Evolutionary conservation across 139 green algal genomes (phyloP).

Genomic region (Dunaliella primolecta): DNA sequence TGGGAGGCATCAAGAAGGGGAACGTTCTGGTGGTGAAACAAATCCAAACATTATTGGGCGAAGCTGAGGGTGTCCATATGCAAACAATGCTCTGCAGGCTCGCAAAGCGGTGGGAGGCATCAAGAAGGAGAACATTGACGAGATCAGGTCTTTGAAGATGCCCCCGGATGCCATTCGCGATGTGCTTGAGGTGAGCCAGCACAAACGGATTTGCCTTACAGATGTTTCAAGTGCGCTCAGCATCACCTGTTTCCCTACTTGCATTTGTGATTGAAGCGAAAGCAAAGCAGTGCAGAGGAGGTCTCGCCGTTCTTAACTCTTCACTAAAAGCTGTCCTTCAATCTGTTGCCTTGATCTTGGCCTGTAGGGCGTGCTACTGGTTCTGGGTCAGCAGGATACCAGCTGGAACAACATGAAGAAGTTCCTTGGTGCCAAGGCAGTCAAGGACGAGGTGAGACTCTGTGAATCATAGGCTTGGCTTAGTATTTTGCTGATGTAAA

Average conservation of each 20-base stretch:
- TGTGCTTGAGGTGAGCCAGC: conserved; percentile 57
- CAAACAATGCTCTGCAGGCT: background rate
- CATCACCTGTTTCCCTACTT: background rate
- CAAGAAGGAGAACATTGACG: conserved; percentile 80
- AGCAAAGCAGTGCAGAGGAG: too few relatives aligned
- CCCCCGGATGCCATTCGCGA: conserved; percentile 61
- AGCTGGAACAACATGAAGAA: conserved; percentile 84
- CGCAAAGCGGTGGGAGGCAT: conserved; percentile 42
- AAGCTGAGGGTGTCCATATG: too few relatives aligned
- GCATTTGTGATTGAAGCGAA: too few relatives aligned
- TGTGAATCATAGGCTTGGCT: too few relatives aligned
- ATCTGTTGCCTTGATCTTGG: too few relatives aligned
- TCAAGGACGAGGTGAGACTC: conserved; percentile 34
- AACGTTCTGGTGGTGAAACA: conserved; percentile 82
- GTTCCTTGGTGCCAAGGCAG: conserved; percentile 68
- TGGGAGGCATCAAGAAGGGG: conserved; percentile 70
- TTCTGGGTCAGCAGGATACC: conserved; percentile 77
- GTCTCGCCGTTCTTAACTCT: too few relatives aligned
- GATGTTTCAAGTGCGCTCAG: background rate
- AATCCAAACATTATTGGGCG: too few relatives aligned
- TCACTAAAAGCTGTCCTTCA: too few relatives aligned
- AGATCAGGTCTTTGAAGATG: conserved; percentile 81
- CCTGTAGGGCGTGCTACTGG: conserved; percentile 74
- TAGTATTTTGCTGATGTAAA: too few relatives aligned
- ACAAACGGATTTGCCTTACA: too few relatives aligned